phyloP scores from a whole-genome alignment of 306 rosid genomes.

The Lathyrus oleraceus region DNA sequence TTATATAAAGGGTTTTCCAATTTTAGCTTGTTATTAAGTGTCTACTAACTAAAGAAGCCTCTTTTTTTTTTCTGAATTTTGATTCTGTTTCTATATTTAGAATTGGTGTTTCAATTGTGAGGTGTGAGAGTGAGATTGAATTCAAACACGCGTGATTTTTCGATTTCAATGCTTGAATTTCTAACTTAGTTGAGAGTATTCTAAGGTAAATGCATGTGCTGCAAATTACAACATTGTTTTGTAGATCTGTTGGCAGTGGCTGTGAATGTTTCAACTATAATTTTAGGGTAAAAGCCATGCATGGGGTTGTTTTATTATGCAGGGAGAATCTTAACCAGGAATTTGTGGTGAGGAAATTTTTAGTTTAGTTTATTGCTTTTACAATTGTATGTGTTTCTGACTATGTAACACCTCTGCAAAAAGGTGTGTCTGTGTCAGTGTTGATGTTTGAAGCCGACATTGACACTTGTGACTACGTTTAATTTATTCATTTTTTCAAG shows the following conservation, averaged over 20 bases:
- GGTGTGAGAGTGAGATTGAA: not conserved
- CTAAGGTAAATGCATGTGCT: conserved; percentile 7
- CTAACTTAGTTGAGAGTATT: conserved; percentile 7
- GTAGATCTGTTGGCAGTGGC: conserved; percentile 5
- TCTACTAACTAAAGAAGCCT: not conserved
- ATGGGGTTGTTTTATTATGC: conserved; percentile 8
- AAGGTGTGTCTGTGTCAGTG: too few relatives aligned
- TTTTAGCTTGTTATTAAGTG: conserved; percentile 27
- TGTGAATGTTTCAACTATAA: not conserved
- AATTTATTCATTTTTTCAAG: too few relatives aligned
- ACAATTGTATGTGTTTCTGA: conserved; percentile 11
- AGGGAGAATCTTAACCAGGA: conserved; percentile 1
- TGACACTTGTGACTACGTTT: not conserved
- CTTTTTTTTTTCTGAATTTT: conserved; percentile 24
- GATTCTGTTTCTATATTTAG: conserved; percentile 18
- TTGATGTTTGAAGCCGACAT: too few relatives aligned
- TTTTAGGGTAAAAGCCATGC: conserved; percentile 13
- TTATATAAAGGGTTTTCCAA: conserved; percentile 26
- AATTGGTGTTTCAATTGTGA: conserved; percentile 21
- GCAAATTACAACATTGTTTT: conserved; percentile 7
- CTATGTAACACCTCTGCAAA: too few relatives aligned
- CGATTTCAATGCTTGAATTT: not conserved
- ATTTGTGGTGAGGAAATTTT: conserved; percentile 4
- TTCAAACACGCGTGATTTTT: conserved; percentile 2
- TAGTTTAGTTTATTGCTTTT: conserved; percentile 10